Base-by-base conservation (phyloP, 2,329 filamentous ascomycete species). In the Epichloe sp. region DNA sequence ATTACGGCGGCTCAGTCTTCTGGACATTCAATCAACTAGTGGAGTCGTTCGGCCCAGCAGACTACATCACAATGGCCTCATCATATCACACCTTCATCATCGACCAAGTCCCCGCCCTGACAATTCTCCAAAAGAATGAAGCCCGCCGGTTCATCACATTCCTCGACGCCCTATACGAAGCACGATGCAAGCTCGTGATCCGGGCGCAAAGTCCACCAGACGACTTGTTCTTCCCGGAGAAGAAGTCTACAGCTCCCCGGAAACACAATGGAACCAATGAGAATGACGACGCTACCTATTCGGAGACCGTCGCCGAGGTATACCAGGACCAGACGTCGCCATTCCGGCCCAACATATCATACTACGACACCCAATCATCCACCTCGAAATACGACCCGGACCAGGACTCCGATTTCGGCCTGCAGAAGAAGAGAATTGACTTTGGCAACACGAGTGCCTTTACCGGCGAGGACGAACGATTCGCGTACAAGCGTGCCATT, bases 41-140 rank as follows among this genome's bases (percentile, higher is more conserved):
- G 52, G 75, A 75, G 5, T 72, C 73, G 2, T 80, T 89, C 44
- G 87, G 87, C 0, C 86, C 86, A 1, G 87, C 87, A 31, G 87
- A 93, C 68, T 93, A 90, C 66, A 85, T 90, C 50, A 85, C 84
- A 1, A 77, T 93, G 63, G 85, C 86, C 1, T 89, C 85, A 1
- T 85, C 78, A 15, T 91, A 83, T 63, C 85, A 90, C 65, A 90
- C 86, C 0, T 76, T 91, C 54, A 79, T 91, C 61, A 71, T 91
- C 45, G 83, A 85, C 57, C 68, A 80, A 19, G 74, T 91, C 1
- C 86, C 87, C 0, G 63, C 85, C 15, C 69, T 93, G 12, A 82
- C 78, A 0, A 64, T 83, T 2, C 67, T 79, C 1, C 81, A 83
- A 63, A 91, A 89, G 66, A 91, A 90, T 63, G 86, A 91, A 68